A percentile compares a stretch with the other conserved stretches of the same genome.
Conservation (phyloP, 768 basidiomycete species). For the Porphyrellus cyaneotinctus region DNA sequence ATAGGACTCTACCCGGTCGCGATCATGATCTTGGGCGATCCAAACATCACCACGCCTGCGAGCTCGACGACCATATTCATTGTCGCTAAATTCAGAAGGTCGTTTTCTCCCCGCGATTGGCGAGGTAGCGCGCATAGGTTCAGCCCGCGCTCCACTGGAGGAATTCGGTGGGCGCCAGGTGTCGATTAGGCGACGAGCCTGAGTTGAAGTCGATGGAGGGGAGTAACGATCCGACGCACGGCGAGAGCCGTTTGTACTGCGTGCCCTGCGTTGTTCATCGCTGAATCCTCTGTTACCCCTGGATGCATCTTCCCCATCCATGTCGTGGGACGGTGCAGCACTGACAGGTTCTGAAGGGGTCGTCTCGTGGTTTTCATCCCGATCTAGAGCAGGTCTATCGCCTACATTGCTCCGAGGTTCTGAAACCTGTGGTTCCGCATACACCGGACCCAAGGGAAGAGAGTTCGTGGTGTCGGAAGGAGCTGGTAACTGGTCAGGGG, state of each 20-base stretch:
- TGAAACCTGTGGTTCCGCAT: constrained; percentile 6
- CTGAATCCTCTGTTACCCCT: constrained; percentile 2
- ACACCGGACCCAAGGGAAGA: constrained; percentile 6
- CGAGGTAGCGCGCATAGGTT: constrained; percentile 15
- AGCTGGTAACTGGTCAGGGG: constrained; percentile 2
- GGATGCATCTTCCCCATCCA: constrained; percentile 9
- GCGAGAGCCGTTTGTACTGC: background rate
- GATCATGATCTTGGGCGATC: constrained; percentile 12
- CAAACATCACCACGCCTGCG: constrained; percentile 25
- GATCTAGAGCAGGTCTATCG: background rate
- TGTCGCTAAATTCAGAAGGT: constrained; percentile 17
- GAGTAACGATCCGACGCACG: constrained; percentile 10
- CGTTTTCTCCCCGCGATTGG: constrained; percentile 21
- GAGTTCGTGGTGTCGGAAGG: constrained; percentile 6
- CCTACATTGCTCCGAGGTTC: background rate
- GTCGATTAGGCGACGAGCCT: background rate
- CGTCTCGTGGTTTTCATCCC: background rate
- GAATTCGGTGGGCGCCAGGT: constrained; percentile 6
- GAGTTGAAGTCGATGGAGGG: constrained; percentile 8
- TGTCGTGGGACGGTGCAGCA: constrained; percentile 1
- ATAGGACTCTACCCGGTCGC: constrained; percentile 2
- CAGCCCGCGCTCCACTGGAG: constrained; percentile 13
- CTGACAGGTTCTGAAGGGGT: constrained; percentile 10
- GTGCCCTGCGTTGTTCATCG: constrained; percentile 11
- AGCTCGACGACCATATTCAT: constrained; percentile 16